Percentiles rank a stretch among this genome's conserved stretches.
Evolutionary conservation across 306 rosid genomes (phyloP).

Genomic region (Begonia masoniana): DNA sequence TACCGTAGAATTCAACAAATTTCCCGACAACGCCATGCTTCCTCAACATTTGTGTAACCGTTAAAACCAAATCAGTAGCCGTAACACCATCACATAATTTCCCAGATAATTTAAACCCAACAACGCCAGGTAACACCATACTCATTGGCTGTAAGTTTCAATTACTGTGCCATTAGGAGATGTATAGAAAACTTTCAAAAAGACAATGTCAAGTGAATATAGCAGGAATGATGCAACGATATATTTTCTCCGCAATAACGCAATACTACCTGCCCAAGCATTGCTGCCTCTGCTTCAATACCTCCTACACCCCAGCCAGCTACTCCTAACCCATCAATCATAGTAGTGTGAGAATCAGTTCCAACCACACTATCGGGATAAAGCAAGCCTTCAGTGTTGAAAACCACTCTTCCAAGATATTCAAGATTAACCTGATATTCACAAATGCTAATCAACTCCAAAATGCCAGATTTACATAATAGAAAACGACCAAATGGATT

Average conservation of each 20-base stretch:
- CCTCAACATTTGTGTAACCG: constrained; percentile 1
- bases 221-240: neutral
- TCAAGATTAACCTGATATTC: constrained; percentile 4
- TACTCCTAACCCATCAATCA: constrained; percentile 4
- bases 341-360: constrained; percentile 1
- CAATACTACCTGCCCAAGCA: constrained; percentile 1
- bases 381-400: neutral
- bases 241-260: neutral
- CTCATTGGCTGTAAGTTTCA: constrained; percentile 10
- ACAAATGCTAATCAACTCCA: too few species aligned
- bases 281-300: constrained; percentile 4
- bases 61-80: constrained; percentile 8
- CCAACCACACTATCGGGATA: constrained; percentile 2
- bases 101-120: constrained; percentile 10
- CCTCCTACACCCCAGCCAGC: constrained; percentile 8
- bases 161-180: neutral
- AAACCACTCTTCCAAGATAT: constrained; percentile 2
- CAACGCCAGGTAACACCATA: constrained; percentile 15
- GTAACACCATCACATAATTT: constrained; percentile 10
- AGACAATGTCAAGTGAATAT: neutral
- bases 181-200: neutral
- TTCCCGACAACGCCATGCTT: constrained; percentile 2
- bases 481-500: too few species aligned
- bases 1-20: constrained; percentile 2
- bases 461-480: too few species aligned